These are phyloP conservation scores for Ogataea salicorniae DNA, from an alignment of 805 yeast species.

Conservation along the genomic window DNA sequence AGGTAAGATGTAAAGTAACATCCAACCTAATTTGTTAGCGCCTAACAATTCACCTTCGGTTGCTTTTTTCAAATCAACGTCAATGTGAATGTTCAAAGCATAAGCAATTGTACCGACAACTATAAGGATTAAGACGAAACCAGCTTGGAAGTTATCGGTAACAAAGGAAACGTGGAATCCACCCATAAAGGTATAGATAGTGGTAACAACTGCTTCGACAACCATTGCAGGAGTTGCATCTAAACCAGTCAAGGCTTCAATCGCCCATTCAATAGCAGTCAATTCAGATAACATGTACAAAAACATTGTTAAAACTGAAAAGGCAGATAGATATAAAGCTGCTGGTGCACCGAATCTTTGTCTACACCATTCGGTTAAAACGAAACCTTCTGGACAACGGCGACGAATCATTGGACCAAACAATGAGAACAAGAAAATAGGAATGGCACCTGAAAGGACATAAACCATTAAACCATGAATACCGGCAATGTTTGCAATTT, in stretches of 20 bases:
- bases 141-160: constrained; percentile 85
- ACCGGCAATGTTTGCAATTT: constrained; percentile 82
- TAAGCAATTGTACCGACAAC: constrained; percentile 73
- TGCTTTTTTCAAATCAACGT: constrained; percentile 53
- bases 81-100: constrained; percentile 64
- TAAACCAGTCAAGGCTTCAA: constrained; percentile 71
- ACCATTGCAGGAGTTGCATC: constrained; percentile 77
- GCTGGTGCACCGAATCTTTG: constrained; percentile 70
- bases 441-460: constrained; percentile 73
- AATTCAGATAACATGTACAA: constrained; percentile 85
- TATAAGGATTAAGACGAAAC: constrained; percentile 57
- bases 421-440: constrained; percentile 76
- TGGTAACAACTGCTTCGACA: constrained; percentile 81
- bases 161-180: constrained; percentile 85
- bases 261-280: constrained; percentile 72
- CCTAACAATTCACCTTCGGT: constrained; percentile 62
- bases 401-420: constrained; percentile 77
- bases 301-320: constrained; percentile 80
- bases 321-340: constrained; percentile 69
- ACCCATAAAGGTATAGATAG: constrained; percentile 82
- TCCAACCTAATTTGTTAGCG: constrained; percentile 79
- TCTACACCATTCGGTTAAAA: constrained; percentile 92
- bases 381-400: constrained; percentile 85
- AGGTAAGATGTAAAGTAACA: constrained; percentile 73
- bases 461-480: constrained; percentile 83